A percentile compares a stretch with the other conserved stretches of the same genome.
These are phyloP conservation scores for Rhododendron kiyosumense DNA, from an alignment of 148 eudicot species.

Conservation along the genomic window DNA sequence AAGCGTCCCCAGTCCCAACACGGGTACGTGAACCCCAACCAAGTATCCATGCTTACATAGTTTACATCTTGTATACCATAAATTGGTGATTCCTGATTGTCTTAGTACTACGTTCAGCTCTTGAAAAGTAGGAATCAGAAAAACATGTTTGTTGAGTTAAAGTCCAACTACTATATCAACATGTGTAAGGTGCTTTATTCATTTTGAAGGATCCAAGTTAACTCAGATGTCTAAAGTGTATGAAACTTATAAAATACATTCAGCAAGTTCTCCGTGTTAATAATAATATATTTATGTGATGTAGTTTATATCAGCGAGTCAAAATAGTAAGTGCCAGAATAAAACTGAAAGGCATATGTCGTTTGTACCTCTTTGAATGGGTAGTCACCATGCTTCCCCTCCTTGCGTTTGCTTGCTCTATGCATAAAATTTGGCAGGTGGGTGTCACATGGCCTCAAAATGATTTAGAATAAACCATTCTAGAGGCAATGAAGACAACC, in stretches of 20 bases:
- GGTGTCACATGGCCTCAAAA: neutral
- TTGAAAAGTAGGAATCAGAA: neutral
- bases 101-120: neutral
- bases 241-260: too few species aligned
- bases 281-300: neutral
- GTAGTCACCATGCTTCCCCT: neutral
- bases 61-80: too few species aligned
- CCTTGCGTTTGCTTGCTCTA: neutral
- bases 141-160: neutral
- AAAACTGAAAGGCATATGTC: neutral
- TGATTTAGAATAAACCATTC: neutral
- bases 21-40: neutral
- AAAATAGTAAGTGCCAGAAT: neutral
- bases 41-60: neutral
- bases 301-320: neutral
- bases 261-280: neutral
- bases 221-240: neutral
- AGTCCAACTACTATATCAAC: neutral
- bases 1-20: neutral
- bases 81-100: neutral
- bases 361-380: neutral
- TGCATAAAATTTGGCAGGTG: neutral
- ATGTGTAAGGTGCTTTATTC: neutral
- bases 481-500: neutral
- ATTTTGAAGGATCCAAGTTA: neutral